A percentile compares a stretch with the other conserved stretches of the same genome.
phyloP scores from a whole-genome alignment of 2,329 filamentous ascomycete species.

The Bipolaris victoriae region DNA sequence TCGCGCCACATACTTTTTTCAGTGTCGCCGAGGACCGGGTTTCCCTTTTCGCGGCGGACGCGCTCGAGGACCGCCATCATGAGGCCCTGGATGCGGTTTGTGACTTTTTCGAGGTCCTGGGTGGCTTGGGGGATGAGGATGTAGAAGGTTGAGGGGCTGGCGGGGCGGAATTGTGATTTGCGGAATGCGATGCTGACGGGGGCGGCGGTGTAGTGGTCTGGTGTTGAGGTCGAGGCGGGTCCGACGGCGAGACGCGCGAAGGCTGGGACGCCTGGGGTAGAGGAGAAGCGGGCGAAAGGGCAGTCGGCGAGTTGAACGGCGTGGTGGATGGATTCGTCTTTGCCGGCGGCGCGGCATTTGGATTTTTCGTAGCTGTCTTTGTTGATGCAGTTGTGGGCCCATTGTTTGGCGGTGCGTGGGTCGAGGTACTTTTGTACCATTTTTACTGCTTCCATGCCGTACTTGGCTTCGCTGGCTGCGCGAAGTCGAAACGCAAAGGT shows the following conservation, averaged over 20 bases:
- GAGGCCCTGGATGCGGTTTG: conserved; percentile 33
- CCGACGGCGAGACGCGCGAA: conserved; percentile 39
- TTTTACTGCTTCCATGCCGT: conserved; percentile 26
- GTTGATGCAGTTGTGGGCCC: conserved; percentile 34
- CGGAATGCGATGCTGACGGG: conserved; percentile 32
- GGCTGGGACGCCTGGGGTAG: conserved; percentile 18
- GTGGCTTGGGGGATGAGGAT: conserved; percentile 27
- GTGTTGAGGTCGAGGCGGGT: conserved; percentile 20
- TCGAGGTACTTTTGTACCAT: conserved; percentile 36
- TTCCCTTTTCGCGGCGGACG: conserved; percentile 32
- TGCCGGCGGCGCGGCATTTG: conserved; percentile 26
- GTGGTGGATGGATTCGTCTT: conserved; percentile 31
- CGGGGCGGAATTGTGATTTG: conserved; percentile 20
- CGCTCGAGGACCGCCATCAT: conserved; percentile 43
- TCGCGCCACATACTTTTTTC: conserved; percentile 35
- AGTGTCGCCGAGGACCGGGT: conserved; percentile 19
- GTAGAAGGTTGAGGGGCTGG: conserved; percentile 25
- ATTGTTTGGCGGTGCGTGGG: conserved; percentile 22
- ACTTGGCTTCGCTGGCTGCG: conserved; percentile 28
- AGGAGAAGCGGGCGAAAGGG: conserved; percentile 28
- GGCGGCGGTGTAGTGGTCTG: conserved; percentile 25
- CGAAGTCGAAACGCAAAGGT: conserved; percentile 38
- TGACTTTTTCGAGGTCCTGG: conserved; percentile 27
- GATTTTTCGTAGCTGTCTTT: conserved; percentile 28
- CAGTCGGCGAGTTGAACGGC: conserved; percentile 36